A percentile compares a stretch with the other conserved stretches of the same genome.
phyloP scores from a whole-genome alignment of 2,329 filamentous ascomycete genomes.

The Xylariaceae sp. region DNA sequence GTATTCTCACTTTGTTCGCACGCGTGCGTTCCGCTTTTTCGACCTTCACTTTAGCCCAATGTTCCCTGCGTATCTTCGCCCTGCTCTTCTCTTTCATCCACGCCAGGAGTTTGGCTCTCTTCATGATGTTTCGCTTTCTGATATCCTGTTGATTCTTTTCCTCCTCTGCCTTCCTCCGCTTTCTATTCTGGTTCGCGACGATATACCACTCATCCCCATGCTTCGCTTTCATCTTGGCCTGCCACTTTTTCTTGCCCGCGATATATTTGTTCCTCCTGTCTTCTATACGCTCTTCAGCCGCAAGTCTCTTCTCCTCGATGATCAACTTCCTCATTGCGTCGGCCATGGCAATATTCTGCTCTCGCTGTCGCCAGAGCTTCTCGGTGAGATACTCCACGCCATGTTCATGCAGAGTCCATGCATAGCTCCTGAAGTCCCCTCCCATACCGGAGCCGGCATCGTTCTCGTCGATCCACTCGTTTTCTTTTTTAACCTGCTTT shows the following conservation, averaged over 20 bases:
- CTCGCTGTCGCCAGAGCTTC: slow-evolving; percentile 19
- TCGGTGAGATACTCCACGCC: slow-evolving; percentile 12
- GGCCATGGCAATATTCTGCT: slow-evolving; percentile 26
- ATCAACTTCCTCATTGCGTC: slow-evolving; percentile 30
- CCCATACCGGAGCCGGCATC: not conserved
- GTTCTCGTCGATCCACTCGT: not conserved
- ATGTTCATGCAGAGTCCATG: slow-evolving; percentile 3
- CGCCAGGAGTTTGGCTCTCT: not conserved
- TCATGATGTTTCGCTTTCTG: not conserved
- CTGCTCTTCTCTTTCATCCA: not conserved
- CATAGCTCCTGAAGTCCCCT: slow-evolving; percentile 13
- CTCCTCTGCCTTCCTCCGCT: not conserved
- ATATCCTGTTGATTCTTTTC: not conserved
- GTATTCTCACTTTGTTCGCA: too few relatives aligned
- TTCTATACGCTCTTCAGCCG: slow-evolving; percentile 20
- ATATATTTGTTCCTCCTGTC: slow-evolving; percentile 4
- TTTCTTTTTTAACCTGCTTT: not conserved
- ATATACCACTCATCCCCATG: not conserved
- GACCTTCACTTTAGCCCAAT: too few relatives aligned
- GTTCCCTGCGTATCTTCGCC: too few relatives aligned
- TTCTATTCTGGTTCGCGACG: not conserved
- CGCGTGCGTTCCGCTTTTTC: too few relatives aligned
- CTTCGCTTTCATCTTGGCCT: not conserved
- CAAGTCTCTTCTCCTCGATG: slow-evolving; percentile 22
- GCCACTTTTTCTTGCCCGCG: not conserved